Percentiles rank a stretch among this genome's conserved stretches.
Evolutionary conservation across 192 early-diverging fungal species (phyloP).

Genomic region (Obelidium mucronatum): DNA sequence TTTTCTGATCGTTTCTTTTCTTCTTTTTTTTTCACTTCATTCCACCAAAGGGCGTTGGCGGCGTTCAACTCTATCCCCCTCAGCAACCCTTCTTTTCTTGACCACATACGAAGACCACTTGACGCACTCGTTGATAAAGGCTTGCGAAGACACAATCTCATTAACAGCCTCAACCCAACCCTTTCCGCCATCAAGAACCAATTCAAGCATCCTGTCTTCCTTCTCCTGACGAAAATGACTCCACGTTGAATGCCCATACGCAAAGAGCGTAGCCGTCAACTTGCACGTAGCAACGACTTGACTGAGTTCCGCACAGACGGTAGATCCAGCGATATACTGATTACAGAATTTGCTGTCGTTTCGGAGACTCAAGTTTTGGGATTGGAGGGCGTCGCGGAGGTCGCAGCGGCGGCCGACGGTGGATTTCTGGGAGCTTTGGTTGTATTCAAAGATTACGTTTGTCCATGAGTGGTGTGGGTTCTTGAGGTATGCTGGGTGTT

Average conservation of each 20-base stretch:
- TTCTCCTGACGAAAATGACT: neutral
- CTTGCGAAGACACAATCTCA: neutral
- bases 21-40: neutral
- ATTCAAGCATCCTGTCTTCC: neutral
- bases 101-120: neutral
- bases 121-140: neutral
- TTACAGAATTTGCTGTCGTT: slow-evolving; percentile 5
- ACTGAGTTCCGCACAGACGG: neutral
- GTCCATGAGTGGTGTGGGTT: neutral
- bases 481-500: neutral
- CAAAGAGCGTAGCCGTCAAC: slow-evolving; percentile 4
- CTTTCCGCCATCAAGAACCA: neutral
- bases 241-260: neutral
- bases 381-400: neutral
- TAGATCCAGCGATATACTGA: neutral
- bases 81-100: neutral
- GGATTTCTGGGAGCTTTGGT: neutral
- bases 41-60: neutral
- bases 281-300: neutral
- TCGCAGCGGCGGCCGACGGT: neutral
- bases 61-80: neutral
- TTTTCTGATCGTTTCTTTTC: too few relatives aligned
- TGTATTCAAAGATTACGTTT: neutral
- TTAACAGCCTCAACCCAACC: neutral
- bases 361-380: neutral